These are phyloP conservation scores for Capronia epimyces DNA, from an alignment of 2,329 filamentous ascomycete species.

Conservation along the genomic window DNA sequence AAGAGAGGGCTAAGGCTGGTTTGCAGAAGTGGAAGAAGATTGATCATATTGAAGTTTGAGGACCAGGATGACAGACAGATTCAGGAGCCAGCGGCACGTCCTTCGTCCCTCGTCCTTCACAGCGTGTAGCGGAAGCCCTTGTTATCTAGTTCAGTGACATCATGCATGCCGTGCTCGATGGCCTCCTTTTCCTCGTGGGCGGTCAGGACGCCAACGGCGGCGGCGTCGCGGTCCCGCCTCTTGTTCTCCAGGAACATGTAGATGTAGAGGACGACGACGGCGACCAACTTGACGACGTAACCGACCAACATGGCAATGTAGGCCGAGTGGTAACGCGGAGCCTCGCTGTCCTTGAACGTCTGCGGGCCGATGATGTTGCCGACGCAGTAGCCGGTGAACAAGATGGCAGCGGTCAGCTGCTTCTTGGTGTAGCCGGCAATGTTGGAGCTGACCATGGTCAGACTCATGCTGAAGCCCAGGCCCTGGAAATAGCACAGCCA, in stretches of 20 bases:
- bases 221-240: slow-evolving; percentile 47
- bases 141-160: slow-evolving; percentile 53
- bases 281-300: slow-evolving; percentile 49
- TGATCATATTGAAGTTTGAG: no score
- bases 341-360: slow-evolving; percentile 48
- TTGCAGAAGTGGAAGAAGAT: no score
- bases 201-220: slow-evolving; percentile 5
- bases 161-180: slow-evolving; percentile 42
- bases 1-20: no score
- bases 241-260: slow-evolving; percentile 55
- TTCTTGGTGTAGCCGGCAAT: slow-evolving; percentile 54
- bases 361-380: slow-evolving; percentile 53
- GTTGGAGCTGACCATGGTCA: slow-evolving; percentile 52
- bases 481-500: slow-evolving; percentile 55
- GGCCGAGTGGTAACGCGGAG: slow-evolving; percentile 46
- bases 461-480: slow-evolving; percentile 49
- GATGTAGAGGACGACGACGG: slow-evolving; percentile 48
- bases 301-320: slow-evolving; percentile 52
- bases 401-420: slow-evolving; percentile 46
- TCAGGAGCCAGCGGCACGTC: no score
- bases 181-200: slow-evolving; percentile 47
- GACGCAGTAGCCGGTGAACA: slow-evolving; percentile 53
- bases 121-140: slow-evolving; percentile 49
- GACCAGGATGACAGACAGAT: no score
- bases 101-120: no score